Conservation (phyloP, 805 yeast species). For the Kuraishia ogatae region DNA sequence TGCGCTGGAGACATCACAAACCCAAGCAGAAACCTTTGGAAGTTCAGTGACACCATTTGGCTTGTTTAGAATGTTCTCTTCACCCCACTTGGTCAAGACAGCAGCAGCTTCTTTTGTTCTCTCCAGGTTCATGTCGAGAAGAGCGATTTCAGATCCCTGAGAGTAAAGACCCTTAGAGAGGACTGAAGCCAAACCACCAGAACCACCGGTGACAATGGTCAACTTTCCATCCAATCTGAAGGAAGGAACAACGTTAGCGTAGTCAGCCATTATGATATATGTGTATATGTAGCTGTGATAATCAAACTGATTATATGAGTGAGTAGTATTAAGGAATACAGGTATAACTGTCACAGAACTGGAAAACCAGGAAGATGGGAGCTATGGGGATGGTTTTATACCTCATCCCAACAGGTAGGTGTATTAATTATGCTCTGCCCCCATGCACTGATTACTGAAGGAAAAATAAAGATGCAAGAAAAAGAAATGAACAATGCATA, state of each 20-base stretch:
- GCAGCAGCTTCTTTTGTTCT: slow-evolving; percentile 48
- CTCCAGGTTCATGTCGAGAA: slow-evolving; percentile 58
- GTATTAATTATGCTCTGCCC: not conserved
- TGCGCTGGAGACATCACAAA: slow-evolving; percentile 65
- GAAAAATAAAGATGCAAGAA: not conserved
- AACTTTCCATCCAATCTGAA: slow-evolving; percentile 64
- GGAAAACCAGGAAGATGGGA: not conserved
- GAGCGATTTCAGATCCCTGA: slow-evolving; percentile 71
- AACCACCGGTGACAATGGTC: slow-evolving; percentile 73
- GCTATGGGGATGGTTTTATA: not conserved
- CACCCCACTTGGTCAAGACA: slow-evolving; percentile 39
- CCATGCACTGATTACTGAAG: not conserved
- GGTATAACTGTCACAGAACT: not conserved
- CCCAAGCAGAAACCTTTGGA: slow-evolving; percentile 48
- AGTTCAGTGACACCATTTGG: slow-evolving; percentile 22
- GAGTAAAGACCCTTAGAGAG: slow-evolving; percentile 59
- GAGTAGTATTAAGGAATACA: not conserved
- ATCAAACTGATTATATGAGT: not conserved
- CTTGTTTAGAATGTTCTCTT: slow-evolving; percentile 18
- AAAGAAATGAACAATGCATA: not conserved
- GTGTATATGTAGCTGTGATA: not conserved
- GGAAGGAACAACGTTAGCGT: slow-evolving; percentile 36
- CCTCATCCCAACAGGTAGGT: not conserved
- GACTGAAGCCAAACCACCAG: slow-evolving; percentile 68
- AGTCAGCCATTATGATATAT: slow-evolving; percentile 11